Base-by-base conservation (phyloP, 2,329 filamentous ascomycete genomes). In the Clarireedia paspali region DNA sequence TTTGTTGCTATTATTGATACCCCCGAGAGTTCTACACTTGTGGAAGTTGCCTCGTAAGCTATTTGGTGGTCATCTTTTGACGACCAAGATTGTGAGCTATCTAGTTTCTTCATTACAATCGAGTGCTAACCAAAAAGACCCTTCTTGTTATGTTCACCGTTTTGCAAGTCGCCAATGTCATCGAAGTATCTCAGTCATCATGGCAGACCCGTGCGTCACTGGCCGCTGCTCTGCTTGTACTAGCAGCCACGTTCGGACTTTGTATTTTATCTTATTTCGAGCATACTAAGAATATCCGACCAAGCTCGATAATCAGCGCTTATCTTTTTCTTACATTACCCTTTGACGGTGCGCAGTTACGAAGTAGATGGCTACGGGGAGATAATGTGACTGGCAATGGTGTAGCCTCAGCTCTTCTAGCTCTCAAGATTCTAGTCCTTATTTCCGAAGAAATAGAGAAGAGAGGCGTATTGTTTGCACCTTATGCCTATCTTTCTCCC, bases 311-410 rank as follows among this genome's bases (percentile, higher is more conserved):
- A 1, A 58, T 66, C 34, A 59, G 61, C n/a, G 47, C 48, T 10
- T 67, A 66, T 53, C 55, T 66, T 27, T 54, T 66, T 6, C 12
- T 66, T 5, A 61, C 64, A 2, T 45, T 63, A 2, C 46, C 55
- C 3, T 63, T 67, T n/a, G 63, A 67, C 58, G 51, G 57, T 7
- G 60, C 59, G 24, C 62, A 61, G 34, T 39, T 60, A 5, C 57
- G 64, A 9, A 62, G 59, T 1, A 24, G 60, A 4, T 62, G 56
- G 52, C 23, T 48, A 7, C 39, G 39, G 2, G 47, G 30, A n/a
- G n/a, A 56, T 38, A 44, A 53, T 26, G 4, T 17, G 44, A 14
- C 38, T 2, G 56, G 57, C 17, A 39, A 55, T 7, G 27, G 26
- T n/a, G 17, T 60, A 6, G 57, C 57, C 26, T 53, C 56, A 4